These are phyloP conservation scores for Hypoxylon rubiginosum DNA, from an alignment of 2,329 filamentous ascomycete species.

Conservation along the genomic window DNA sequence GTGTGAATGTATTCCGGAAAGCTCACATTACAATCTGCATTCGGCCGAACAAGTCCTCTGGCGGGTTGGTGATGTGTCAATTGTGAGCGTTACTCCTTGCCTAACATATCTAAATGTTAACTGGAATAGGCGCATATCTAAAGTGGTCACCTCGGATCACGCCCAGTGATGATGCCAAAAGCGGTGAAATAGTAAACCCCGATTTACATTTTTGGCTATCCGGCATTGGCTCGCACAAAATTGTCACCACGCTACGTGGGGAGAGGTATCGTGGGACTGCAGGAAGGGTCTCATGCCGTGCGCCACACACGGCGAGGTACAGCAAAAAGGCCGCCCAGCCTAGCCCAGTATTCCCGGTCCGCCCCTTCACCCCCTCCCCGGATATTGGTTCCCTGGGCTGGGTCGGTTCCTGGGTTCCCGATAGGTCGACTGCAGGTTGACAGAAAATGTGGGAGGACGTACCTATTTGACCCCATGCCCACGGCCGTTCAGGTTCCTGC, in stretches of 20 bases:
- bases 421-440: slow-evolving; percentile 27
- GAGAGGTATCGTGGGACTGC: slow-evolving; percentile 18
- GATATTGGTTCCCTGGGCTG: slow-evolving; percentile 18
- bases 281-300: slow-evolving; percentile 33
- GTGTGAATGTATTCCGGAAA: slow-evolving; percentile 12
- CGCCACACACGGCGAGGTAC: slow-evolving; percentile 23
- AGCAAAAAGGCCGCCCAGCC: slow-evolving; percentile 16
- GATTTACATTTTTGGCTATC: slow-evolving; percentile 10
- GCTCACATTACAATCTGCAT: slow-evolving; percentile 20
- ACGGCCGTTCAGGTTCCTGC: slow-evolving; percentile 27
- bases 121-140: slow-evolving; percentile 1
- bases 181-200: slow-evolving; percentile 8
- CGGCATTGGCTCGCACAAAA: slow-evolving; percentile 13
- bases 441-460: slow-evolving; percentile 35
- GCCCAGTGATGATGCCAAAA: slow-evolving; percentile 22
- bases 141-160: slow-evolving; percentile 1
- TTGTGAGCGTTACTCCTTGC: slow-evolving; percentile 9
- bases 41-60: slow-evolving; percentile 28
- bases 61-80: slow-evolving; percentile 3
- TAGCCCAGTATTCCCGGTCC: slow-evolving; percentile 19
- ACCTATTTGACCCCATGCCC: slow-evolving; percentile 12
- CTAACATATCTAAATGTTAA: slow-evolving; percentile 10
- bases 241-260: slow-evolving; percentile 9
- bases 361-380: slow-evolving; percentile 20
- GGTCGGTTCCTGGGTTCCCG: slow-evolving; percentile 21